Evolutionary conservation across 1,284 basidiomycete species (phyloP).

Genomic region (Volvariella volvacea): DNA sequence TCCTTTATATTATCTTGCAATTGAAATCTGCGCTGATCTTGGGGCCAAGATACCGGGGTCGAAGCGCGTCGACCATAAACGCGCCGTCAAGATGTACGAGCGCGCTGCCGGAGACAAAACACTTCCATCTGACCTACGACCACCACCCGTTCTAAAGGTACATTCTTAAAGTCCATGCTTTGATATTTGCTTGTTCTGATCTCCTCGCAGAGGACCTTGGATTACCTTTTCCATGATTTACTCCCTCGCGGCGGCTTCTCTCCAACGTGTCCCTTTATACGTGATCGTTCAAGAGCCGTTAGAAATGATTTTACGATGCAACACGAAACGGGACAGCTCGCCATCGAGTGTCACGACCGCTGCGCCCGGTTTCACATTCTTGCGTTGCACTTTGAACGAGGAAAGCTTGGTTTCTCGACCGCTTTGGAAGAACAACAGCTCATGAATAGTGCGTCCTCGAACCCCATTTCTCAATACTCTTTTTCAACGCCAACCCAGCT

Average conservation of each 20-base stretch:
- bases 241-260: constrained; percentile 65
- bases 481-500: constrained; percentile 38
- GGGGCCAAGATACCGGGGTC: constrained; percentile 57
- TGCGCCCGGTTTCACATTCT: constrained; percentile 94
- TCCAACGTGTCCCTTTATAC: constrained; percentile 78
- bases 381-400: constrained; percentile 71
- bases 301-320: constrained; percentile 96
- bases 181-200: constrained; percentile 6
- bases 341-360: constrained; percentile 89
- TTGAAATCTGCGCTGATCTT: constrained; percentile 31
- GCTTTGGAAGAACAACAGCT: constrained; percentile 83
- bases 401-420: constrained; percentile 56
- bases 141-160: constrained; percentile 79
- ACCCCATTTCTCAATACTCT: constrained; percentile 2
- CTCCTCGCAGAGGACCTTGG: constrained; percentile 63
- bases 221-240: constrained; percentile 88
- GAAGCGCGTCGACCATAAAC: constrained; percentile 75
- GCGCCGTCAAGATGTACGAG: constrained; percentile 93
- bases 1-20: constrained; percentile 6
- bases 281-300: constrained; percentile 88
- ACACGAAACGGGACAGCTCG: constrained; percentile 68
- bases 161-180: constrained; percentile 13
- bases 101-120: constrained; percentile 92
- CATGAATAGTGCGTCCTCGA: constrained; percentile 66
- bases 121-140: constrained; percentile 88